Evolutionary conservation across 441 rosid species (phyloP).

Genomic region (Bruguiera hainesii): DNA sequence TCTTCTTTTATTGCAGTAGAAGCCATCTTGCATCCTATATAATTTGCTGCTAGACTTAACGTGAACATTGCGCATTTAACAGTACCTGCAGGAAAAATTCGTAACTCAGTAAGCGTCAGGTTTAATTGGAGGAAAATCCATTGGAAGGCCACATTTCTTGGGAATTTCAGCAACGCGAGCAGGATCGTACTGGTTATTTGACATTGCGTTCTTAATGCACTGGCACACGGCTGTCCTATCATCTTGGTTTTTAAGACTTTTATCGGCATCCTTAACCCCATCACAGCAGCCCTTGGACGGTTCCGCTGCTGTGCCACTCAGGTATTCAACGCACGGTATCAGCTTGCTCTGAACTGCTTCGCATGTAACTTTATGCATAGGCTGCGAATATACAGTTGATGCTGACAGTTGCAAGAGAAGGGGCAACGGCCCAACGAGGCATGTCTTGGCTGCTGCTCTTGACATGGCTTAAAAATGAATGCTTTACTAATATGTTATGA

Average conservation of each 20-base stretch:
- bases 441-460: too few species aligned
- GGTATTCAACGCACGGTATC: slow-evolving; percentile 26
- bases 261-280: slow-evolving; percentile 18
- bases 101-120: too few species aligned
- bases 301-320: not conserved
- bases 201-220: slow-evolving; percentile 27
- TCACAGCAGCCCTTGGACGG: slow-evolving; percentile 26
- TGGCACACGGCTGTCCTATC: slow-evolving; percentile 26
- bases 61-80: too few species aligned
- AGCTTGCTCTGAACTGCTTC: not conserved
- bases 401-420: too few species aligned
- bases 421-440: too few species aligned
- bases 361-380: slow-evolving; percentile 13
- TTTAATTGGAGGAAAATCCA: slow-evolving; percentile 23
- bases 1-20: too few species aligned
- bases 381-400: not conserved
- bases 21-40: too few species aligned
- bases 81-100: too few species aligned
- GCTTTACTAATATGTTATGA: too few species aligned
- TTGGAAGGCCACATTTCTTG: slow-evolving; percentile 24
- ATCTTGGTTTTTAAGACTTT: not conserved
- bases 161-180: slow-evolving; percentile 20
- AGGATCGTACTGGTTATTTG: slow-evolving; percentile 4
- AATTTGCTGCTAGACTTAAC: too few species aligned
- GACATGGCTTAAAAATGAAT: too few species aligned